Evolutionary conservation across 2,329 filamentous ascomycete species (phyloP).

Genomic region (Colletotrichum horii): DNA sequence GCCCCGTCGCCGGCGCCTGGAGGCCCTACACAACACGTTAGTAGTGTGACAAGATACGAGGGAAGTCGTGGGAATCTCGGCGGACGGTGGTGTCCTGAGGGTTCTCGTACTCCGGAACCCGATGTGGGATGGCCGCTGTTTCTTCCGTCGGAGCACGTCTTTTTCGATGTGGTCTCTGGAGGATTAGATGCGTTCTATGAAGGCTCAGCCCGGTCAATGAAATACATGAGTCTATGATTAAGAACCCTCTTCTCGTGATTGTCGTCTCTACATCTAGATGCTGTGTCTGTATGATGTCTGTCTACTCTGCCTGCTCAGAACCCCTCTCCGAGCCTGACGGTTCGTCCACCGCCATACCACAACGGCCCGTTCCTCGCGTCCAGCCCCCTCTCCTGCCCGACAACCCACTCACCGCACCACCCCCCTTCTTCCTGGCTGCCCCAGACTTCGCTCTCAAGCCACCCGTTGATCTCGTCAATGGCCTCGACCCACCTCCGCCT

Average conservation of each 20-base stretch:
- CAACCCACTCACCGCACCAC: slow-evolving; percentile 75
- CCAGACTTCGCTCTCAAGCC: slow-evolving; percentile 77
- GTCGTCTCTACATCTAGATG: not conserved
- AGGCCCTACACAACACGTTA: not conserved
- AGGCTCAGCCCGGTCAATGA: slow-evolving; percentile 21
- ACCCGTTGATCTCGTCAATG: slow-evolving; percentile 79
- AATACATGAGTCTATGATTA: slow-evolving; percentile 17
- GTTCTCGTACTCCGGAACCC: not conserved
- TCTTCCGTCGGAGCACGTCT: not conserved
- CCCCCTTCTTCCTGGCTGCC: slow-evolving; percentile 47
- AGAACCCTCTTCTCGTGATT: not conserved
- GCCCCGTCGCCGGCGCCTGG: not conserved
- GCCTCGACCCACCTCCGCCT: slow-evolving; percentile 69
- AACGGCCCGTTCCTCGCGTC: slow-evolving; percentile 76
- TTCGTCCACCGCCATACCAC: slow-evolving; percentile 88
- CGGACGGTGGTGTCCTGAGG: slow-evolving; percentile 14
- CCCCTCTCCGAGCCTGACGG: slow-evolving; percentile 66
- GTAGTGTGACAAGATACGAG: slow-evolving; percentile 11
- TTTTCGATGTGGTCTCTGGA: not conserved
- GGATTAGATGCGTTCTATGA: slow-evolving; percentile 11
- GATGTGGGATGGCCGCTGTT: slow-evolving; percentile 14
- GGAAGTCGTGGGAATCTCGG: not conserved
- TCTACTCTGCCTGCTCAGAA: slow-evolving; percentile 45
- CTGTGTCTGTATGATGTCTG: not conserved
- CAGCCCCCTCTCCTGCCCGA: slow-evolving; percentile 85